phyloP scores from a whole-genome alignment of 352 stramenopile species.

The Globisporangium barbulae region DNA sequence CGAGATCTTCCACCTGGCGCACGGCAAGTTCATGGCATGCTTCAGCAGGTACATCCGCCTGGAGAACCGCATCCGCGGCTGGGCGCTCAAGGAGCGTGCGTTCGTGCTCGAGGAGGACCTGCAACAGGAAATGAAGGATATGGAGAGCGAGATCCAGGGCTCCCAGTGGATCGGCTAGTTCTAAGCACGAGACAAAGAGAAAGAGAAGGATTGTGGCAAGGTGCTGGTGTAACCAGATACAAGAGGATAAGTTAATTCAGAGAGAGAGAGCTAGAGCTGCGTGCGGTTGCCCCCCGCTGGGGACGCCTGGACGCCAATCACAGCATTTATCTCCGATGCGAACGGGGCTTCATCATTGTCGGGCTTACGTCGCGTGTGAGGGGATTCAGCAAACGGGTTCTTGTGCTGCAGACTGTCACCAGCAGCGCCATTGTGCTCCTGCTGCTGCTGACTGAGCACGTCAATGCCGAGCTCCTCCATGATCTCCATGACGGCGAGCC shows the following conservation, averaged over 20 bases:
- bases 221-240: neutral
- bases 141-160: conserved; percentile 19
- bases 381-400: conserved; percentile 36
- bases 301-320: conserved; percentile 39
- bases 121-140: conserved; percentile 42
- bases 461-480: conserved; percentile 78
- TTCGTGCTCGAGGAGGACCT: conserved; percentile 63
- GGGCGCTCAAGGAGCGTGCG: conserved; percentile 47
- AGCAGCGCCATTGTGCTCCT: neutral
- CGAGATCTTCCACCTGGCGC: conserved; percentile 33
- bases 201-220: neutral
- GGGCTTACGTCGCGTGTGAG: conserved; percentile 17
- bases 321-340: conserved; percentile 47
- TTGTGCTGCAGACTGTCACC: conserved; percentile 15
- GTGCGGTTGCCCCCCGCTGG: conserved; percentile 25
- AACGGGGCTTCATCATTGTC: conserved; percentile 43
- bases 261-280: conserved; percentile 27
- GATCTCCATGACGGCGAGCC: conserved; percentile 86
- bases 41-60: conserved; percentile 64
- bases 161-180: conserved; percentile 19
- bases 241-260: conserved; percentile 15
- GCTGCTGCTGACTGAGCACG: conserved; percentile 38
- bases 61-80: conserved; percentile 40
- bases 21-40: conserved; percentile 42
- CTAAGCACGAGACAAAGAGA: neutral